Conservation (phyloP, 1,284 basidiomycete genomes). For the Leccinum subspadiceum region DNA sequence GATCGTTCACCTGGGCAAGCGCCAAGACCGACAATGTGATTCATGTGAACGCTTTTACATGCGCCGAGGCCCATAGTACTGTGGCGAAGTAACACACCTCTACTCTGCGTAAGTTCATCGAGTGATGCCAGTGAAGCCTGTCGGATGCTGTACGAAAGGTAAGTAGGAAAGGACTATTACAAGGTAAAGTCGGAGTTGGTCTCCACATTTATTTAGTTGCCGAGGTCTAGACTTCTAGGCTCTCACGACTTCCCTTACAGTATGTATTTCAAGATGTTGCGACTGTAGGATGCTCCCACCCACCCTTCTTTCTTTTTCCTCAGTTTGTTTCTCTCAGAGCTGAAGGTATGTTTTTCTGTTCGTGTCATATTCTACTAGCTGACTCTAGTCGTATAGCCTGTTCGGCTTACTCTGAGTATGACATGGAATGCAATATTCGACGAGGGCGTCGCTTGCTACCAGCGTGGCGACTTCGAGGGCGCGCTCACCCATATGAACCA, state of each 20-base stretch:
- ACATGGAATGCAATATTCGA: constrained; percentile 42
- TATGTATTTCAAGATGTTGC: background rate
- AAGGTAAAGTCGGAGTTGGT: background rate
- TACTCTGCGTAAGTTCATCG: constrained; percentile 32
- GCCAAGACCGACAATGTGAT: background rate
- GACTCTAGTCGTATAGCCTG: background rate
- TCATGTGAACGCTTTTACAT: background rate
- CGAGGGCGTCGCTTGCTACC: constrained; percentile 43
- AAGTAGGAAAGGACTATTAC: background rate
- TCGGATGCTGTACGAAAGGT: background rate
- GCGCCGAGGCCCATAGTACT: background rate
- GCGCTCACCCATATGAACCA: constrained; percentile 44
- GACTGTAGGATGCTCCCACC: background rate
- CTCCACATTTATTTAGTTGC: background rate
- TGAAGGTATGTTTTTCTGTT: background rate
- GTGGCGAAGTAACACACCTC: constrained; percentile 22
- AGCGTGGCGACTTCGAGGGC: constrained; percentile 37
- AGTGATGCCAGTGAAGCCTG: background rate
- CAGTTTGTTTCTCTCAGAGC: background rate
- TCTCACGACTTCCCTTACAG: background rate
- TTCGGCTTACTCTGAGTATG: background rate
- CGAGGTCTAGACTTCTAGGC: background rate
- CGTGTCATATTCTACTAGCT: background rate
- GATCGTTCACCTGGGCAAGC: constrained; percentile 22
- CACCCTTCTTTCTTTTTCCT: background rate